Percentiles rank a stretch among this genome's conserved stretches.
phyloP scores from a whole-genome alignment of 2,329 filamentous ascomycete genomes.

The Sporothrix mexicana region DNA sequence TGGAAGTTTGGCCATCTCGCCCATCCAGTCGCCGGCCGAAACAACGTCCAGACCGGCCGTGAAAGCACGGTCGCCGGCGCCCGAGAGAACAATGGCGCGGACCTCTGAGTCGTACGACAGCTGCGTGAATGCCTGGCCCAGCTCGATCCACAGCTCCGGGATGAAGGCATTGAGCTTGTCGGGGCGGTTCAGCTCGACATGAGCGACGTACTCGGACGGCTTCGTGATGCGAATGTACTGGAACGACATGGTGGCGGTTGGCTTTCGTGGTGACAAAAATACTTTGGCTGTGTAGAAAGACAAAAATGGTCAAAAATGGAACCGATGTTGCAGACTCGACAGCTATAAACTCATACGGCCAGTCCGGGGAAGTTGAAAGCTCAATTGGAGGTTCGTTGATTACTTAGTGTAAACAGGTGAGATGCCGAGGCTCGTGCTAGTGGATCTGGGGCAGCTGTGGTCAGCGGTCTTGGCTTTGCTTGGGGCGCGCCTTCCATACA shows the following conservation, averaged over 20 bases:
- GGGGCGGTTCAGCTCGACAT: constrained; percentile 89
- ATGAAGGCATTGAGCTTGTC: constrained; percentile 88
- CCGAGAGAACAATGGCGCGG: constrained; percentile 78
- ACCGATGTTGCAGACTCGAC: background rate
- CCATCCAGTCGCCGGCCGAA: constrained; percentile 63
- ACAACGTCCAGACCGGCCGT: constrained; percentile 84
- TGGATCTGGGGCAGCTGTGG: constrained; percentile 10
- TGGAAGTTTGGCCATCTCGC: constrained; percentile 53
- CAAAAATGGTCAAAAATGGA: background rate
- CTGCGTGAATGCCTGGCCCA: constrained; percentile 71
- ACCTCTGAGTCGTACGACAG: constrained; percentile 75
- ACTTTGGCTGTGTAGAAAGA: background rate
- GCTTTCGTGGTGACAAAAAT: background rate
- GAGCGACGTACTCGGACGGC: constrained; percentile 75
- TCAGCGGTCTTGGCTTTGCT: background rate
- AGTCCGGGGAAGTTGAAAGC: constrained; percentile 3
- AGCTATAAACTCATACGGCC: background rate
- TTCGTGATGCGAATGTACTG: constrained; percentile 57
- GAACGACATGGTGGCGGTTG: constrained; percentile 39
- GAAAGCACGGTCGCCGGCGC: constrained; percentile 82
- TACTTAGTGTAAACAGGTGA: background rate
- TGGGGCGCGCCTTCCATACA: background rate
- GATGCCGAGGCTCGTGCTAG: constrained; percentile 34
- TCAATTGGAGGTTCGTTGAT: background rate
- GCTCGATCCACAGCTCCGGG: constrained; percentile 84